Percentiles rank a stretch among this genome's conserved stretches.
phyloP scores from a whole-genome alignment of 371 early-diverging fungal species.

The Gilbertella persicaria region DNA sequence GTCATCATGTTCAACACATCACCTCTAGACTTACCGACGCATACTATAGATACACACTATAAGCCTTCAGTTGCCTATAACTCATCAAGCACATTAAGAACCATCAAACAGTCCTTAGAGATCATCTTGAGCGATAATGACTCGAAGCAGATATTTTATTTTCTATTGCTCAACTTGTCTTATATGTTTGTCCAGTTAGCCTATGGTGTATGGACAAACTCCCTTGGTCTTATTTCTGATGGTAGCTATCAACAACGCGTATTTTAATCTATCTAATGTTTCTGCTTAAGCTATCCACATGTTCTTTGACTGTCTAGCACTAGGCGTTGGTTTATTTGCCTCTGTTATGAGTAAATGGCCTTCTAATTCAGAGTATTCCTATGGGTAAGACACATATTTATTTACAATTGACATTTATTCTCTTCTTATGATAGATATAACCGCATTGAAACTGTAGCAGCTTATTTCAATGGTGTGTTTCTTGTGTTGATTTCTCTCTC shows the following conservation, averaged over 20 bases:
- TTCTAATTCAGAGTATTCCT: constrained; percentile 74
- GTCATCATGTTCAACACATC: too few species aligned
- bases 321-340: constrained; percentile 85
- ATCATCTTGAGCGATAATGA: constrained; percentile 67
- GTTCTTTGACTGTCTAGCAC: constrained; percentile 94
- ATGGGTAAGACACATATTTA: constrained; percentile 58
- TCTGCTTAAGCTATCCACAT: constrained; percentile 82
- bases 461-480: constrained; percentile 90
- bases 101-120: constrained; percentile 52
- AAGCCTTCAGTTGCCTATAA: too few species aligned
- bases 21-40: too few species aligned
- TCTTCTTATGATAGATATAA: constrained; percentile 72
- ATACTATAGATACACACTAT: too few species aligned
- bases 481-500: constrained; percentile 85
- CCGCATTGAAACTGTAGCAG: constrained; percentile 89
- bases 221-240: constrained; percentile 91
- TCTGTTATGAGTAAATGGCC: constrained; percentile 92
- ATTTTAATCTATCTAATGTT: too few species aligned
- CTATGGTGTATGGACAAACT: constrained; percentile 91
- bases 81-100: too few species aligned
- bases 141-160: constrained; percentile 90
- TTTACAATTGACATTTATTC: background rate
- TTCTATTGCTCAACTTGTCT: constrained; percentile 85
- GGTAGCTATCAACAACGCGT: constrained; percentile 42
- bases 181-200: constrained; percentile 94